Conservation (phyloP, 768 basidiomycete genomes). For the Tylopilus plumbeoviolaceoides region DNA sequence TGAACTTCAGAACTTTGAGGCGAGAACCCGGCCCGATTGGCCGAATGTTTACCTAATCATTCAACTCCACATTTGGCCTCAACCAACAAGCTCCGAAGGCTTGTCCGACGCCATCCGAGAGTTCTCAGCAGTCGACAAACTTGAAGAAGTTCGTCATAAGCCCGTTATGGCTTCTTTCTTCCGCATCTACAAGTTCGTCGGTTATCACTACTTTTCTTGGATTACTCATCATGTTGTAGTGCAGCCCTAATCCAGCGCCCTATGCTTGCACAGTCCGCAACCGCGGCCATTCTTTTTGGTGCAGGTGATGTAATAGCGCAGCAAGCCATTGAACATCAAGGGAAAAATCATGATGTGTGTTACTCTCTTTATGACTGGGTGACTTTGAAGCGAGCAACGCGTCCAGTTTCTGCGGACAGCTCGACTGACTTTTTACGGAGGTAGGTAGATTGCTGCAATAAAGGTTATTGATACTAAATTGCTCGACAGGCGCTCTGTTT, state of each 20-base stretch:
- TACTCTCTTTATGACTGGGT: neutral
- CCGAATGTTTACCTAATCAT: neutral
- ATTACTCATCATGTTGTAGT: conserved; percentile 34
- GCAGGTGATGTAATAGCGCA: conserved; percentile 82
- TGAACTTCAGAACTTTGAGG: too few species aligned
- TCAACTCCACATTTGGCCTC: neutral
- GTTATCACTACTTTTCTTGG: neutral
- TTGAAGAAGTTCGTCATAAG: neutral
- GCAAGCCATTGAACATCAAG: conserved; percentile 73
- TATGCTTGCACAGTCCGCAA: conserved; percentile 57
- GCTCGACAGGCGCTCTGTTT: conserved; percentile 56
- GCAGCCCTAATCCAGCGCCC: conserved; percentile 58
- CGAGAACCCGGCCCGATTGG: neutral
- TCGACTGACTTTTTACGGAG: conserved; percentile 70
- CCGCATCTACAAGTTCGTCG: conserved; percentile 39
- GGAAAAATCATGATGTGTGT: conserved; percentile 72
- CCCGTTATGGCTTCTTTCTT: conserved; percentile 42
- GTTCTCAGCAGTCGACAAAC: neutral
- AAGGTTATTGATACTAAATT: neutral
- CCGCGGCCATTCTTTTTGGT: conserved; percentile 66
- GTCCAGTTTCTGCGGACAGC: conserved; percentile 55
- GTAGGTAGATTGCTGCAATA: conserved; percentile 27
- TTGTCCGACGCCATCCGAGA: too few species aligned
- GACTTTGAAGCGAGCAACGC: neutral
- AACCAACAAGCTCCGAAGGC: neutral